Base-by-base conservation (phyloP, 2,329 filamentous ascomycete species). In the Botrytis byssoidea region DNA sequence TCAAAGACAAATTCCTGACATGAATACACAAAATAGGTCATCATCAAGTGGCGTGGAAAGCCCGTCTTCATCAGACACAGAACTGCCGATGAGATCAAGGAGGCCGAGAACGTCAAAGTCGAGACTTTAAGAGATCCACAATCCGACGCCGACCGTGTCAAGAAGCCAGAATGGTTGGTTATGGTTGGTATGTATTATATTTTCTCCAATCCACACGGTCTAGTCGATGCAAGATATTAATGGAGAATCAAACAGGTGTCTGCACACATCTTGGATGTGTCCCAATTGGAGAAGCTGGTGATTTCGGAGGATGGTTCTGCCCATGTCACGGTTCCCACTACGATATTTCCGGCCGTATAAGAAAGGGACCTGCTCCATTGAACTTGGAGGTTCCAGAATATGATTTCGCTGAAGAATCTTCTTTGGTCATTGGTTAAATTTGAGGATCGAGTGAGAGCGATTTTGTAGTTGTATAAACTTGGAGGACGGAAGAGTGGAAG, bases 11-110 rank as follows among this genome's bases (percentile, higher is more conserved):
- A 40, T 22, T 42, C 55, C 67, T 70, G 18, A 70, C 60, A 25
- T n/a, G 63, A 75, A 74, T 64, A 65, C 35, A 70, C 68, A 44
- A 57, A 72, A 76, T 61, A 95, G 92, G 92, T 99, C 84, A 97
- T 99, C 85, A 97, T 99, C 89, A 99, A 99, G 88, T 99, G 96
- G 96, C 93, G 96, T 88, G 96, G 96, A 84, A 99, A 99, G 93
- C 96, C 96, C 84, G 94, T 99, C 84, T 99, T 99, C 89, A 94
- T 99, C 90, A 95, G 96, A 85, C 96, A 99, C 92, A 94, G 96
- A 83, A 99, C 96, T 80, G 86, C 90, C 81, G 88, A 89, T 82
- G 96, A 99, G 88, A 98, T 99, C 86, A 90, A 94, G 82, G 93
- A 98, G 86, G 96, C 96, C 84, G 94, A 98, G 86, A 89, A 91